phyloP scores from a whole-genome alignment of 331 rosid species.

The Quercus lobata region DNA sequence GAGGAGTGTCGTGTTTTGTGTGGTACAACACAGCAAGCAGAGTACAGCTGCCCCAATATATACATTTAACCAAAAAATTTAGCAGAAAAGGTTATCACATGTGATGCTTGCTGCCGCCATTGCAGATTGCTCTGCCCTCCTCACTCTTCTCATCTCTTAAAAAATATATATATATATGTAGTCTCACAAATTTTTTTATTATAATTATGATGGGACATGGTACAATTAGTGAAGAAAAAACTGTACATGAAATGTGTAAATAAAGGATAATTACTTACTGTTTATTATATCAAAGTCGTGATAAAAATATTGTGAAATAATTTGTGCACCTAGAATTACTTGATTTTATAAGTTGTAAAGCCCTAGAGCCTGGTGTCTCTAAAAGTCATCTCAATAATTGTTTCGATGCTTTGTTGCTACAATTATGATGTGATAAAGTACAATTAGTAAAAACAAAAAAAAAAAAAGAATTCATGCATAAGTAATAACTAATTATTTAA shows the following conservation, averaged over 20 bases:
- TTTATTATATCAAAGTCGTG: accelerated
- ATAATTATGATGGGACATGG: accelerated
- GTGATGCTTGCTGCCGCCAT: conserved; percentile 10
- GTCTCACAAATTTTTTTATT: too few species aligned
- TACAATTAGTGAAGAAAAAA: accelerated
- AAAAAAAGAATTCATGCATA: accelerated
- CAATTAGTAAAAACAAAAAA: accelerated
- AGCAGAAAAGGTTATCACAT: not conserved
- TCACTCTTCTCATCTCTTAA: too few species aligned
- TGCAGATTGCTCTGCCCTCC: not conserved
- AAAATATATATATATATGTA: not conserved
- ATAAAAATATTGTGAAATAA: accelerated
- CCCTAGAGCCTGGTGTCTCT: too few species aligned
- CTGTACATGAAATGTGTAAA: too few species aligned
- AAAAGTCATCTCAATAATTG: too few species aligned
- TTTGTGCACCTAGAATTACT: accelerated
- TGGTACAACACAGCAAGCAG: conserved; percentile 13
- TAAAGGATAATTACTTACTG: accelerated
- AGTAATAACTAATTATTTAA: accelerated
- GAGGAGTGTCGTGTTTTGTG: conserved; percentile 24
- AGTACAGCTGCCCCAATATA: not conserved
- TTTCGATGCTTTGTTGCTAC: too few species aligned
- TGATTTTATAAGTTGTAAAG: too few species aligned
- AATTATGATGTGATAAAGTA: too few species aligned
- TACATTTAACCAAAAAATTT: not conserved